A percentile compares a stretch with the other conserved stretches of the same genome.
phyloP scores from a whole-genome alignment of 2,329 filamentous ascomycete species.

The Calonectria hawksworthii region DNA sequence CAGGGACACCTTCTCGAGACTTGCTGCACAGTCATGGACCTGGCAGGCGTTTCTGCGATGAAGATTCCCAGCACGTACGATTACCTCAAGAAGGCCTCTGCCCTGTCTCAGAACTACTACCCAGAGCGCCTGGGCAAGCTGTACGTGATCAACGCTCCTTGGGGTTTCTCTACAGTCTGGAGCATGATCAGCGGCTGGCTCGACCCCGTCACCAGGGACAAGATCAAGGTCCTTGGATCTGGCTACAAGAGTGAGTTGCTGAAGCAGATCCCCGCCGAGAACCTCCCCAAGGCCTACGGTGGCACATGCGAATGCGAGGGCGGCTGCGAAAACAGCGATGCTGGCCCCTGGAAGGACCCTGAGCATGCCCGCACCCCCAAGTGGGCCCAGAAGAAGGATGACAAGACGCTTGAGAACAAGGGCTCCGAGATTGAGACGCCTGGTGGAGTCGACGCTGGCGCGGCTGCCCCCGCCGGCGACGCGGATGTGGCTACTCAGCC shows the following conservation, averaged over 20 bases:
- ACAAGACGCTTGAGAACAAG: slow-evolving; percentile 57
- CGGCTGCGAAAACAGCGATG: slow-evolving; percentile 89
- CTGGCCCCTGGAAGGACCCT: slow-evolving; percentile 87
- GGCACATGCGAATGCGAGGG: slow-evolving; percentile 85
- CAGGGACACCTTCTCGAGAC: slow-evolving; percentile 92
- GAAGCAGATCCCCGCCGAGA: slow-evolving; percentile 88
- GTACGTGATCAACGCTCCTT: slow-evolving; percentile 98
- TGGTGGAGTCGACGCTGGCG: slow-evolving; percentile 46
- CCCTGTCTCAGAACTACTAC: slow-evolving; percentile 98
- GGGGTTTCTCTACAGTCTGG: slow-evolving; percentile 93
- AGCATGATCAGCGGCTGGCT: slow-evolving; percentile 91
- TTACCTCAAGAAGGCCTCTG: slow-evolving; percentile 88
- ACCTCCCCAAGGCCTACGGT: slow-evolving; percentile 88
- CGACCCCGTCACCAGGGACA: slow-evolving; percentile 95
- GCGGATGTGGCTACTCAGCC: slow-evolving; percentile 53
- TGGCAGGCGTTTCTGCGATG: slow-evolving; percentile 90
- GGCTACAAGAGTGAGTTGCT: slow-evolving; percentile 89
- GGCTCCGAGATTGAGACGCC: slow-evolving; percentile 54
- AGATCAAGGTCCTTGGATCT: slow-evolving; percentile 91
- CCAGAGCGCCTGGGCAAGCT: slow-evolving; percentile 95
- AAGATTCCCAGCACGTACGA: slow-evolving; percentile 88
- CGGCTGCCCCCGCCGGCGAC: slow-evolving; percentile 49
- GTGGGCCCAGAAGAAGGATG: slow-evolving; percentile 67
- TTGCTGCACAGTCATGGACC: slow-evolving; percentile 98
- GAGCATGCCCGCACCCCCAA: slow-evolving; percentile 76